These are phyloP conservation scores for Candida sp. DNA, from an alignment of 1,139 yeast species.

Conservation along the genomic window DNA sequence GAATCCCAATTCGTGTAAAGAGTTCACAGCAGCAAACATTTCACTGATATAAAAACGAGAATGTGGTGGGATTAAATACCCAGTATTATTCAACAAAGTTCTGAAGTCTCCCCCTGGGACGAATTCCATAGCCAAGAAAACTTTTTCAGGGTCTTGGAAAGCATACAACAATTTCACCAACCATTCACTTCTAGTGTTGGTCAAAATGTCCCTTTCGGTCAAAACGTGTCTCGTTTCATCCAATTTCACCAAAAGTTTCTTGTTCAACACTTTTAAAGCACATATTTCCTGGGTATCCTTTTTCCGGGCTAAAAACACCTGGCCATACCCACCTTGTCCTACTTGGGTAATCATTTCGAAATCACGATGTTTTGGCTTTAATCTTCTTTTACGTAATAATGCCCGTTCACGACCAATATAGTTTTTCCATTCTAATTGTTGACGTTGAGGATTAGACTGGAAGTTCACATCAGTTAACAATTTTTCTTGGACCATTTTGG, in stretches of 20 bases:
- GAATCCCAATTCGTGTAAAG: constrained; percentile 91
- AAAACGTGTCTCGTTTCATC: constrained; percentile 96
- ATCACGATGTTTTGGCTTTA: constrained; percentile 91
- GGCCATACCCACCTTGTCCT: constrained; percentile 99
- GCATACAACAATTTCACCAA: constrained; percentile 90
- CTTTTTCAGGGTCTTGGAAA: constrained; percentile 88
- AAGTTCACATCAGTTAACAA: constrained; percentile 45
- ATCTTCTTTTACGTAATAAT: constrained; percentile 78
- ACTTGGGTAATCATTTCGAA: constrained; percentile 97
- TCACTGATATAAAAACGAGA: constrained; percentile 94
- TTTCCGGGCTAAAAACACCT: constrained; percentile 91
- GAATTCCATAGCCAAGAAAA: constrained; percentile 97
- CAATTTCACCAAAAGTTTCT: constrained; percentile 77
- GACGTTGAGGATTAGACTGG: constrained; percentile 37
- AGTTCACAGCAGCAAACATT: constrained; percentile 94
- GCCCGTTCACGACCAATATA: constrained; percentile 86
- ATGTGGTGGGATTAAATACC: constrained; percentile 89
- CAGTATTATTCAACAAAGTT: constrained; percentile 89
- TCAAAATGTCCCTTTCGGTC: constrained; percentile 94
- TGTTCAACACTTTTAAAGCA: constrained; percentile 90
- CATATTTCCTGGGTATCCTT: constrained; percentile 94
- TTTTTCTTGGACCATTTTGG: constrained; percentile 60
- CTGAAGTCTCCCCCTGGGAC: constrained; percentile 99
- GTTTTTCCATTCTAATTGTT: constrained; percentile 72
- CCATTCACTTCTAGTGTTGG: constrained; percentile 96